phyloP scores from a whole-genome alignment of 257 asterid genomes.

The Solanum corneliomulleri region DNA sequence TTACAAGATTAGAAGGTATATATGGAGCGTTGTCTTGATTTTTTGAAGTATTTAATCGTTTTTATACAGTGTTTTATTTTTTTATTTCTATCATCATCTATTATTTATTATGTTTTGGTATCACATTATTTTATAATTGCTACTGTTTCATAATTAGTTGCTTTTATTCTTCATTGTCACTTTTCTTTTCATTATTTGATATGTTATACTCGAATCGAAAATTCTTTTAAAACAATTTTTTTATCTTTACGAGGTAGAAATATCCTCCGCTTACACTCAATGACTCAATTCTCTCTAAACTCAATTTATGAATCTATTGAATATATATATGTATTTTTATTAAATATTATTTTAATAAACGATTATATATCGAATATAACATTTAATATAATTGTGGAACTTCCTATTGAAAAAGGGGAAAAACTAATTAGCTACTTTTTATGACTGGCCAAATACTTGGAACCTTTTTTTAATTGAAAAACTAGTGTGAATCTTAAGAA shows the following conservation, averaged over 20 bases:
- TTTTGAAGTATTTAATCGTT: no score
- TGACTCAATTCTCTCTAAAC: rapidly evolving
- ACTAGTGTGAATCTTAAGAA: neutral
- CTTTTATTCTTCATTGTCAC: no score
- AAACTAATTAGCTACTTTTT: neutral
- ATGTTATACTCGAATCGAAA: no score
- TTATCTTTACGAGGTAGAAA: no score
- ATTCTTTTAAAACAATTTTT: rapidly evolving
- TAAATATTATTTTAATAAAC: neutral
- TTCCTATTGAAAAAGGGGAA: neutral
- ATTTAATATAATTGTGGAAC: neutral
- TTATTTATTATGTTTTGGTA: no score
- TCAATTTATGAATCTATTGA: no score
- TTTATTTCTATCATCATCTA: neutral
- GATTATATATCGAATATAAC: neutral
- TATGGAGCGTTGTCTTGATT: no score
- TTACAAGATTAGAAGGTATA: neutral
- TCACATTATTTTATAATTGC: no score
- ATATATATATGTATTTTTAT: neutral
- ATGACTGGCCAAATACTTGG: neutral
- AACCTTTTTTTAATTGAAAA: neutral
- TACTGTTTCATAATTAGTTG: neutral
- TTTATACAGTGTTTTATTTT: neutral
- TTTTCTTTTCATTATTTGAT: no score
- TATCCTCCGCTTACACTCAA: no score